phyloP scores from a whole-genome alignment of 768 basidiomycete genomes.

The Amanita brunnescens region DNA sequence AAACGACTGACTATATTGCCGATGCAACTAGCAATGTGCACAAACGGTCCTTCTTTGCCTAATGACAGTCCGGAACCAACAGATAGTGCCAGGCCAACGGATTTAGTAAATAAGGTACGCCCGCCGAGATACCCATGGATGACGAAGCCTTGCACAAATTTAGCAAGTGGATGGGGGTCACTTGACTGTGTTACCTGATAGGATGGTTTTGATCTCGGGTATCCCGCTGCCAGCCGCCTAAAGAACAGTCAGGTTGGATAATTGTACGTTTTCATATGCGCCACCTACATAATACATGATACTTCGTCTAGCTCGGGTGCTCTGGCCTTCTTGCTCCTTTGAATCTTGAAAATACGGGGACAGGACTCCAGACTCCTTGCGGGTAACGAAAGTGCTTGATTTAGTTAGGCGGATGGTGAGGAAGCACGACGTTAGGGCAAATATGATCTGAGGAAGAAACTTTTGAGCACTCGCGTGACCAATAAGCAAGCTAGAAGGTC shows the following conservation, averaged over 20 bases:
- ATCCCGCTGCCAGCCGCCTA: conserved; percentile 94
- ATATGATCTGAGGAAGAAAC: conserved; percentile 40
- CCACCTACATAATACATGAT: conserved; percentile 73
- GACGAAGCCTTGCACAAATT: conserved; percentile 62
- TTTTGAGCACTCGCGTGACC: conserved; percentile 1
- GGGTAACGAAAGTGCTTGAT: conserved; percentile 79
- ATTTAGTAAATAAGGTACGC: conserved; percentile 83
- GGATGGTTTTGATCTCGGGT: conserved; percentile 92
- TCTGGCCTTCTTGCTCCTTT: conserved; percentile 14
- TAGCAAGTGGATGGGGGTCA: conserved; percentile 1
- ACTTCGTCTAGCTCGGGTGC: conserved; percentile 41
- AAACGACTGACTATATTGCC: conserved; percentile 90
- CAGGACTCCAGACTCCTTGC: conserved; percentile 79
- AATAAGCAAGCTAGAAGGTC: conserved; percentile 15
- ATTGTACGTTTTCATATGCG: conserved; percentile 7
- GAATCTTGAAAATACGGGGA: conserved; percentile 32
- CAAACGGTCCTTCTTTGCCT: conserved; percentile 65
- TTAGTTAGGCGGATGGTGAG: conserved; percentile 84
- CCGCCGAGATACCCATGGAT: conserved; percentile 96
- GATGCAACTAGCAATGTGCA: conserved; percentile 88
- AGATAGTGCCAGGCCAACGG: conserved; percentile 79
- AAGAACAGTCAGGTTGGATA: conserved; percentile 3
- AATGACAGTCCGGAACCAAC: conserved; percentile 90
- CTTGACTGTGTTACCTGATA: conserved; percentile 48
- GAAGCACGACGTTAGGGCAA: conserved; percentile 66